phyloP scores from a whole-genome alignment of 177 flowering plant species.

The Tripterygium wilfordii region DNA sequence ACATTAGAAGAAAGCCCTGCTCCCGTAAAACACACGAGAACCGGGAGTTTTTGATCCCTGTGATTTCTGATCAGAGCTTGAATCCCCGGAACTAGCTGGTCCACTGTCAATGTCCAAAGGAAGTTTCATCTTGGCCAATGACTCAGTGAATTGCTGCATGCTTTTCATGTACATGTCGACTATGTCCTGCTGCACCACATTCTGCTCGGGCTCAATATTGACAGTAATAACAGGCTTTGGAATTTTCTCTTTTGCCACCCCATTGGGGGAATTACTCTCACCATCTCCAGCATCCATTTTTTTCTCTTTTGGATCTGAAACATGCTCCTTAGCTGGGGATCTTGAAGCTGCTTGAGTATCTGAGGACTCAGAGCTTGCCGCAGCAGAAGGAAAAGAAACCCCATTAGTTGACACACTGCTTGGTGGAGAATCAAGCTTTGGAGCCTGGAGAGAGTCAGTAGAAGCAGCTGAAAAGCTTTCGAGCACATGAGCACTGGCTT shows the following conservation, averaged over 20 bases:
- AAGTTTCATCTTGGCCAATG: conserved; percentile 94
- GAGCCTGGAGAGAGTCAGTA: conserved; percentile 21
- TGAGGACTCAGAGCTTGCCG: conserved; percentile 48
- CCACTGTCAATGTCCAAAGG: conserved; percentile 71
- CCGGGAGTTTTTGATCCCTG: conserved; percentile 46
- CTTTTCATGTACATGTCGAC: conserved; percentile 95
- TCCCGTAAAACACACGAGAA: conserved; percentile 80
- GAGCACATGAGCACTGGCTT: conserved; percentile 26
- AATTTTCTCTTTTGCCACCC: conserved; percentile 17
- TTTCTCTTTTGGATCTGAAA: conserved; percentile 33
- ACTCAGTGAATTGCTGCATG: conserved; percentile 89
- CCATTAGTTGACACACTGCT: conserved; percentile 63
- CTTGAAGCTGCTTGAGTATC: conserved; percentile 33
- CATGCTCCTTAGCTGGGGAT: conserved; percentile 33
- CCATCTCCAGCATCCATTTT: conserved; percentile 25
- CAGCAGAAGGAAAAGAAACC: conserved; percentile 40
- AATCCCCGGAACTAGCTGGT: conserved; percentile 38
- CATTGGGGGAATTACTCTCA: conserved; percentile 43
- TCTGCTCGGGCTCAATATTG: conserved; percentile 57
- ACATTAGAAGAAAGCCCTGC: conserved; percentile 84
- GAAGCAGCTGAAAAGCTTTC: conserved; percentile 38
- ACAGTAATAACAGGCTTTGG: conserved; percentile 41
- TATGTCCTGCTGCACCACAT: conserved; percentile 77
- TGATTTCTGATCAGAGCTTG: conserved; percentile 48
- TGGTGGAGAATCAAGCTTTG: conserved; percentile 48